Evolutionary conservation across 371 early-diverging fungal species (phyloP), one percentile per base, ranked within the genome.

Genomic region (Circinella minor): DNA sequence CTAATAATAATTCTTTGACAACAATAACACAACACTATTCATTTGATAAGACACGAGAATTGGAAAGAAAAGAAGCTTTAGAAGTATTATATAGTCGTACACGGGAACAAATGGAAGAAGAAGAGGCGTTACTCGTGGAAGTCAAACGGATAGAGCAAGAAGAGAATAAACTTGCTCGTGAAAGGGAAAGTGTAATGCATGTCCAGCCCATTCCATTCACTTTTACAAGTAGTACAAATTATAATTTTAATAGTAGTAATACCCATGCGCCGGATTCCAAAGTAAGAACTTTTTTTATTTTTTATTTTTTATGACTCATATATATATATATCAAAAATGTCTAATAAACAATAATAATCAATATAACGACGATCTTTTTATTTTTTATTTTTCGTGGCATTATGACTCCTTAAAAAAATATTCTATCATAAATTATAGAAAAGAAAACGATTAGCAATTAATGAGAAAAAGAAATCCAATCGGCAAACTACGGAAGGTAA

Each of bases 91-190:
- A 88, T 67, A 78, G 72, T 15, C 88, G 96, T 34, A 90, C 93
- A 13, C 81, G 85, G 18, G 95, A 94, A 61, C 90, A 96, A 74
- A 89, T 95, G 37, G 87, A 92, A 77, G 96, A 96, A 73, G 96
- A 96, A 74, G 95, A 93, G 70, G 81, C 86, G 14, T 74, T 97
- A 46, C 85, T 90, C 36, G 64, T 88, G 61, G 95, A 95, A 72
- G 88, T 93, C 7, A 83, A 89, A 11, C 86, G 92, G 51, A 90
- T 95, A 55, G 94, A 95, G 68, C 85, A 87, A 48, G 91, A 90
- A 63, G 93, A 96, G 77, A 84, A 84, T 20, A 80, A 84, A 68
- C 85, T 95, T 57, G 76, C 88, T 1, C 82, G 80, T 36, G 93
- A 96, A 66, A 87, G 95, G 57, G 94, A 96, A 66, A 81, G 81